A percentile compares a stretch with the other conserved stretches of the same genome.
These are phyloP conservation scores for Ambrosiella cleistominuta DNA, from an alignment of 2,329 filamentous ascomycete species.

Conservation along the genomic window DNA sequence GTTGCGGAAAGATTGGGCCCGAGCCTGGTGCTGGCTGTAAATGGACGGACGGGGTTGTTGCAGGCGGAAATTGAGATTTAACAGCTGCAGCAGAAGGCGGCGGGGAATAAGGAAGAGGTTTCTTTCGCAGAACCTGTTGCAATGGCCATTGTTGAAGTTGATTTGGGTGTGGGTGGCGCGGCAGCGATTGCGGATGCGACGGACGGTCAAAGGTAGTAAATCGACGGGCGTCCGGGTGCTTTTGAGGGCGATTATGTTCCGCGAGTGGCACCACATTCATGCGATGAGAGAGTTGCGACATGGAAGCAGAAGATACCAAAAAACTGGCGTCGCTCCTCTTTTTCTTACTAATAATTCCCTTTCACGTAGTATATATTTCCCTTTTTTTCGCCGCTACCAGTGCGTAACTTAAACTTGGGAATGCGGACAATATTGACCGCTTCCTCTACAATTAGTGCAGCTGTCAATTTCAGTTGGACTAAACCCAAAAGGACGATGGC, in stretches of 20 bases:
- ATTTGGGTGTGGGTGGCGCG: background rate
- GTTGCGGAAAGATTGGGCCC: background rate
- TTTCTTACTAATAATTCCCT: background rate
- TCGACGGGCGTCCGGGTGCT: constrained; percentile 6
- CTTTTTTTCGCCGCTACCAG: background rate
- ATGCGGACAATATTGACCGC: background rate
- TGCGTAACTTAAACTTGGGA: background rate
- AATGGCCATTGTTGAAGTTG: background rate
- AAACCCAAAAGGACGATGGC: background rate
- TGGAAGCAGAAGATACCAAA: background rate
- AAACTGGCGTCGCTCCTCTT: background rate
- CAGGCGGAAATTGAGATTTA: background rate
- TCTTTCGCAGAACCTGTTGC: background rate
- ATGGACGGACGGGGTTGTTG: background rate
- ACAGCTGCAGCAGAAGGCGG: background rate
- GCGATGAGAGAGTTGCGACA: constrained; percentile 10
- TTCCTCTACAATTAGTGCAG: background rate
- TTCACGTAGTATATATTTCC: background rate
- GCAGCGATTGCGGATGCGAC: background rate
- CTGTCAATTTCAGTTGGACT: background rate
- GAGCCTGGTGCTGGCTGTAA: background rate
- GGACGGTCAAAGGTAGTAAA: constrained; percentile 3
- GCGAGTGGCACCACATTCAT: constrained; percentile 3
- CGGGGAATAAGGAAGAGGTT: background rate
- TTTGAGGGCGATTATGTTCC: background rate